phyloP scores from a whole-genome alignment of 2,329 filamentous ascomycete species.

The Arthrobotrys sinensis region DNA sequence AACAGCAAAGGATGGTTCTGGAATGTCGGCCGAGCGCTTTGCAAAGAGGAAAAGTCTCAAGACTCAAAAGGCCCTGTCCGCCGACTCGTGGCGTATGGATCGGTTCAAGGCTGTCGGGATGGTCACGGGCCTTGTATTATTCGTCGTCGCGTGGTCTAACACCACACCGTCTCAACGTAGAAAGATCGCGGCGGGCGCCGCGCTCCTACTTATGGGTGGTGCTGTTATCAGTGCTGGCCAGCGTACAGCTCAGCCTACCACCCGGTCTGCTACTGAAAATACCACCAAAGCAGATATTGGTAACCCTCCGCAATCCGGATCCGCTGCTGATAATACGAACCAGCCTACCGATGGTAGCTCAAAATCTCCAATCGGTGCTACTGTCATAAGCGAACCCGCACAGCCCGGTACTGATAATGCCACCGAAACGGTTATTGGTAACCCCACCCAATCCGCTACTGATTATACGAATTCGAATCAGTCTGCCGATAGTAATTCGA shows the following conservation, averaged over 20 bases:
- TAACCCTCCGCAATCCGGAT: no score
- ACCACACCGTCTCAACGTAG: constrained; percentile 12
- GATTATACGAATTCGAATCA: neutral
- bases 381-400: neutral
- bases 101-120: constrained; percentile 1
- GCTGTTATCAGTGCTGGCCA: constrained; percentile 4
- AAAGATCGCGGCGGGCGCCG: constrained; percentile 1
- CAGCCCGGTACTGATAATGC: neutral
- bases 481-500: neutral
- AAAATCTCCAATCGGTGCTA: neutral
- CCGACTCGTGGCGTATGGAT: constrained; percentile 1
- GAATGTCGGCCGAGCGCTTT: constrained; percentile 10
- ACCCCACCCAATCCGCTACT: neutral
- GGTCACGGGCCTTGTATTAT: constrained; percentile 23
- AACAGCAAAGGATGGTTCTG: constrained; percentile 6
- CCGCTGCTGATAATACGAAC: neutral
- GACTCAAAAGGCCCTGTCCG: constrained; percentile 1
- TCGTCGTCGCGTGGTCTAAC: constrained; percentile 32
- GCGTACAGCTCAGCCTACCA: constrained; percentile 6
- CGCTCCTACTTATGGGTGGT: constrained; percentile 5
- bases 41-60: constrained; percentile 15
- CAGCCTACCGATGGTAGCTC: neutral
- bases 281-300: neutral
- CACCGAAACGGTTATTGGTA: neutral
- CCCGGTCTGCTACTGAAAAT: constrained; percentile 9